Percentiles rank a stretch among this genome's conserved stretches.
phyloP scores from a whole-genome alignment of 441 rosid genomes.

The Kokia cookei region DNA sequence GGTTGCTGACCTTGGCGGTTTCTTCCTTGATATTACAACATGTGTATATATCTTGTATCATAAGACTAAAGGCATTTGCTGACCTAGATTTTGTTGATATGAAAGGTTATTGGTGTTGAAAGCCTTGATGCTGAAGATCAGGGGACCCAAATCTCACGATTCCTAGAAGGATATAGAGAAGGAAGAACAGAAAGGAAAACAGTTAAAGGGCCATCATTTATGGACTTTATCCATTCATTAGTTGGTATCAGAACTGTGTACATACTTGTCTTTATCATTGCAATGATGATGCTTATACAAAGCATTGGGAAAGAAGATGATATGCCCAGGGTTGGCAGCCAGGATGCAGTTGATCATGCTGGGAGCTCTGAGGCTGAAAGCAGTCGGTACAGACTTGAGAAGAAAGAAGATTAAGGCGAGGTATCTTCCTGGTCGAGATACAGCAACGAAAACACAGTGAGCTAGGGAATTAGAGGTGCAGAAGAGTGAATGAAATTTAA shows the following conservation, averaged over 20 bases:
- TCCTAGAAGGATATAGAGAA: slow-evolving; percentile 69
- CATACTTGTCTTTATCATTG: slow-evolving; percentile 62
- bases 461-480: not conserved
- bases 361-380: slow-evolving; percentile 34
- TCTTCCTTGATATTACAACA: not conserved
- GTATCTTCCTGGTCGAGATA: not conserved
- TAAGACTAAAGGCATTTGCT: not conserved
- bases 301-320: slow-evolving; percentile 45
- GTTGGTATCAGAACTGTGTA: slow-evolving; percentile 54
- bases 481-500: not conserved
- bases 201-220: slow-evolving; percentile 65
- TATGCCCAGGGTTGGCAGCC: slow-evolving; percentile 47
- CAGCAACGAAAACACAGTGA: not conserved
- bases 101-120: slow-evolving; percentile 56
- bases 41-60: not conserved
- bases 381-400: slow-evolving; percentile 34
- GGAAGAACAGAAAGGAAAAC: slow-evolving; percentile 54
- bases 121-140: slow-evolving; percentile 59
- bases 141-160: slow-evolving; percentile 59
- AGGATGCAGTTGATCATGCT: slow-evolving; percentile 26
- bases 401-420: slow-evolving; percentile 58
- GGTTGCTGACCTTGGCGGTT: not conserved
- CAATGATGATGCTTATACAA: slow-evolving; percentile 50
- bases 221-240: slow-evolving; percentile 63
- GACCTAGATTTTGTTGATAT: not conserved